Evolutionary conservation across 1,284 basidiomycete genomes (phyloP).

Genomic region (Ganoderma meredithae): DNA sequence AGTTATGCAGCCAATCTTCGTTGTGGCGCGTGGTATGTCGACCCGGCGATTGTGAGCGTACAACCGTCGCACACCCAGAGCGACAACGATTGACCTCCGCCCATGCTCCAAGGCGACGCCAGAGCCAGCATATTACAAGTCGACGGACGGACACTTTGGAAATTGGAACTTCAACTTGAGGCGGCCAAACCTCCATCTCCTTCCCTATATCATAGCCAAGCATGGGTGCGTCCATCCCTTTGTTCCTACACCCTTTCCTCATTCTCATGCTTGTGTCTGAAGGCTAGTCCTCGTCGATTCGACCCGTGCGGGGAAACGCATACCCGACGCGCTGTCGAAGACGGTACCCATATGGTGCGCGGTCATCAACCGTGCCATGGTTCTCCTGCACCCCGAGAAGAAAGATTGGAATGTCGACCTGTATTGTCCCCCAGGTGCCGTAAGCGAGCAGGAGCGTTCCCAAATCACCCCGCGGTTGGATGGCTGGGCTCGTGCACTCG

Average conservation of each 20-base stretch:
- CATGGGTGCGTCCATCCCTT: slow-evolving; percentile 59
- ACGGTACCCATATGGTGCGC: slow-evolving; percentile 97
- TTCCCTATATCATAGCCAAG: slow-evolving; percentile 62
- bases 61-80: background rate
- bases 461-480: slow-evolving; percentile 74
- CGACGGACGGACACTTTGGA: slow-evolving; percentile 92
- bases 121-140: slow-evolving; percentile 89
- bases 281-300: slow-evolving; percentile 91
- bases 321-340: slow-evolving; percentile 95
- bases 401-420: slow-evolving; percentile 59
- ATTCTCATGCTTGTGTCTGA: background rate
- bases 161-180: slow-evolving; percentile 91
- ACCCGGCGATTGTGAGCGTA: slow-evolving; percentile 65
- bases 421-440: slow-evolving; percentile 70
- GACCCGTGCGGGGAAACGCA: slow-evolving; percentile 91
- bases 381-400: slow-evolving; percentile 29
- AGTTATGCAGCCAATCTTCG: slow-evolving; percentile 80
- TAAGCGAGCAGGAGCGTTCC: slow-evolving; percentile 75
- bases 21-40: slow-evolving; percentile 94
- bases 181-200: slow-evolving; percentile 85
- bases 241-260: background rate
- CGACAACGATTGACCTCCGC: background rate
- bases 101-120: slow-evolving; percentile 28
- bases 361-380: slow-evolving; percentile 83
- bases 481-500: slow-evolving; percentile 70